A percentile compares a stretch with the other conserved stretches of the same genome.
Conservation (phyloP, 75 land plant genomes). For the Chamaecyparis obtusa region DNA sequence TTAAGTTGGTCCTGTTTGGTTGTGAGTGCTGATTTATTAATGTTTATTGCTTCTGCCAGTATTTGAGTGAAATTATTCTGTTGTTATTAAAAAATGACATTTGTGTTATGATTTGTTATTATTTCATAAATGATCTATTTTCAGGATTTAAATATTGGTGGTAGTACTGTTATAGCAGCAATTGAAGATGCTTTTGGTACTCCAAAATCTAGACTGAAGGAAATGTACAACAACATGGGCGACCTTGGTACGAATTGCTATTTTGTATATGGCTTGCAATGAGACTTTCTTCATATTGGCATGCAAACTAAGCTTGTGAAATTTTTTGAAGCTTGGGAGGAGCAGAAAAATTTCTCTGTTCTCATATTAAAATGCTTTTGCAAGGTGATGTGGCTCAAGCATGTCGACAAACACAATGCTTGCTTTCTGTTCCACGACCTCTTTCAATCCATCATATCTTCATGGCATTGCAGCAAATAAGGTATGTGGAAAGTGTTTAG, state of each 20-base stretch:
- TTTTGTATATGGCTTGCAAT: not conserved
- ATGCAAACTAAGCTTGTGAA: not conserved
- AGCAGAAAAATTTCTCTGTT: not conserved
- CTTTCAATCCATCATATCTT: conserved; percentile 71
- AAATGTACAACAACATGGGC: conserved; percentile 79
- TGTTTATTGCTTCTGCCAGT: not conserved
- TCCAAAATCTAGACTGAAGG: conserved; percentile 63
- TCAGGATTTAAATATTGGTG: conserved; percentile 93
- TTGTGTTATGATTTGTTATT: not conserved
- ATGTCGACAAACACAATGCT: conserved; percentile 83
- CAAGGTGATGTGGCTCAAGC: conserved; percentile 97
- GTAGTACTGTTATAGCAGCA: conserved; percentile 69
- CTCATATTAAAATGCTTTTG: conserved; percentile 5
- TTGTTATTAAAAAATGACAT: not conserved
- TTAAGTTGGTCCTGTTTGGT: not conserved
- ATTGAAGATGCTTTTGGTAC: conserved; percentile 88
- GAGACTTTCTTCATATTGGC: not conserved
- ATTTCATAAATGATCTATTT: not conserved
- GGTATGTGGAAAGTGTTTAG: conserved; percentile 38
- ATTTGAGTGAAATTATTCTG: not conserved
- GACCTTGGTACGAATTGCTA: conserved; percentile 71
- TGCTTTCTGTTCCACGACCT: conserved; percentile 65
- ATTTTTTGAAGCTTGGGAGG: not conserved
- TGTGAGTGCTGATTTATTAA: not conserved
- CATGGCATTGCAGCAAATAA: conserved; percentile 58